Conservation (phyloP, 2,329 filamentous ascomycete genomes). For the Botrytis medusae region DNA sequence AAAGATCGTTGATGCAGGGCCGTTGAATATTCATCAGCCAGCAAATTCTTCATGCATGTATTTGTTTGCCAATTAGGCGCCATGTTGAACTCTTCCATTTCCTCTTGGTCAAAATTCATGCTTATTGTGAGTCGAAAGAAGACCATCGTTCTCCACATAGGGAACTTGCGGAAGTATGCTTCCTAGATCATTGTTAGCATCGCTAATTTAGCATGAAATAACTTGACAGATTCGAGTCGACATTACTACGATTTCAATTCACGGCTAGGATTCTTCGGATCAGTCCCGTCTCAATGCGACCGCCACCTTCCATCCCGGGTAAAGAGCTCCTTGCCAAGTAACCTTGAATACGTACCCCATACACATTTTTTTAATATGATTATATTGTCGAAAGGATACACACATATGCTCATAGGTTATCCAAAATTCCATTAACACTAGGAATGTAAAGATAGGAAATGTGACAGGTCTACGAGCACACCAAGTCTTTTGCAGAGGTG, state of each 20-base stretch:
- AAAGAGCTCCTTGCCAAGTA: neutral
- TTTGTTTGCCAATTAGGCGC: neutral
- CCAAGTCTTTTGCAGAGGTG: neutral
- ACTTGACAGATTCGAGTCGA: neutral
- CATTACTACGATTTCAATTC: neutral
- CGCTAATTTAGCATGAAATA: too few species aligned
- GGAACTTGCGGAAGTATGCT: neutral
- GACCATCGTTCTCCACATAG: too few species aligned
- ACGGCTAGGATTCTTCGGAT: neutral
- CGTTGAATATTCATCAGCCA: neutral
- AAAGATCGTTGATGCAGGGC: neutral
- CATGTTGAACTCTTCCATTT: neutral
- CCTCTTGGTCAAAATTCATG: neutral
- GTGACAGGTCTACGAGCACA: neutral
- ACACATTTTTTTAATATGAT: neutral
- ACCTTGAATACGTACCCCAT: neutral
- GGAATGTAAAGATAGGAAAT: neutral
- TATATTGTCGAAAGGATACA: neutral
- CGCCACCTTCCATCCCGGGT: neutral
- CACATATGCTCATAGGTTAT: neutral
- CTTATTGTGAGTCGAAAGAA: neutral
- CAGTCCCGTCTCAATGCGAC: neutral
- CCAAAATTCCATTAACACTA: neutral
- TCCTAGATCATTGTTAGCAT: neutral
- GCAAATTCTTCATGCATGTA: neutral